Base-by-base conservation (phyloP, 2,329 filamentous ascomycete species). In the Escovopsis sp. region DNA sequence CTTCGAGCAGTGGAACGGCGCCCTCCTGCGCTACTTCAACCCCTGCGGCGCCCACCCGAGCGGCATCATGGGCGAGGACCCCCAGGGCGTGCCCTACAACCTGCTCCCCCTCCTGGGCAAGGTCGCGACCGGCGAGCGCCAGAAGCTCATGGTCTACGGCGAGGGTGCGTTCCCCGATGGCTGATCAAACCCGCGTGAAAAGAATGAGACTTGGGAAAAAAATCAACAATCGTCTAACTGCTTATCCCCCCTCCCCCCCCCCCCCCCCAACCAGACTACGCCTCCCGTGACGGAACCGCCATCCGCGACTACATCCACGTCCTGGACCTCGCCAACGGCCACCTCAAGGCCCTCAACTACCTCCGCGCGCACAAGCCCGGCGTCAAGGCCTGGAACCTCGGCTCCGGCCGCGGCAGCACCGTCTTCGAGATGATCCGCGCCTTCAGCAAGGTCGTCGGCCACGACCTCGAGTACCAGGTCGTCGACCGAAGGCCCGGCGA, bases 281-380 rank as follows among this genome's bases (percentile, higher is more conserved):
- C 71, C 29, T 94, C 87, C 41, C 81, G 79, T 53, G 88, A 95
- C 60, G 88, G 88, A 49, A 95, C 88, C 41, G 85, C 86, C 48
- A 94, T 95, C 60, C 83, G 91, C 53, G 91, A 98, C 67, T 98
- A 98, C 72, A 95, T 98, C 63, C 88, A 95, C 70, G 85, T 95
- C 44, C 73, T 94, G 48, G 88, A 95, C 57, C 78, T 95, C 20
- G 84, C 88, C 37, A 75, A 75, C 48, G 88, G 88, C 47, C 88
- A 95, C 62, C 69, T 94, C 44, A 76, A 84, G 45, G 91, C 93
- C 16, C 80, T 98, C 52, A 87, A 91, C 67, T 85, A 93, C 67
- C 80, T 95, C 39, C 82, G 83, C 53, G 73, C 83, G 50, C 68
- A 89, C 51, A 75, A 86, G 54, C 89, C 91, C 14, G 91, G 91